phyloP scores from a whole-genome alignment of 768 basidiomycete species.

The Epithele typhae region DNA sequence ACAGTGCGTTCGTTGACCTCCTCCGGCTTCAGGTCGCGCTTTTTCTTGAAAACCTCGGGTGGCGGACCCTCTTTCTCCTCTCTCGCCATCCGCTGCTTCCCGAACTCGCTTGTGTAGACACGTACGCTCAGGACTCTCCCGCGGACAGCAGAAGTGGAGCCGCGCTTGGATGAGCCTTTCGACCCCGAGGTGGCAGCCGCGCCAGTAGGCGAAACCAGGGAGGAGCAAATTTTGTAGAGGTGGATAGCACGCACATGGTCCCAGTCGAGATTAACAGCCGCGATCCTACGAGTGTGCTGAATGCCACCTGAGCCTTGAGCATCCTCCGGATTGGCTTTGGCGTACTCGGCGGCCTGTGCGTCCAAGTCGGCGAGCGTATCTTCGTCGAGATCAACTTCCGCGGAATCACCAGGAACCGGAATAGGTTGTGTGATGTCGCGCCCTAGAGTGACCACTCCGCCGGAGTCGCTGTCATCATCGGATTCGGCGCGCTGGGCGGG shows the following conservation, averaged over 20 bases:
- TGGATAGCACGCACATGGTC: constrained; percentile 89
- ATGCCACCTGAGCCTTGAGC: constrained; percentile 36
- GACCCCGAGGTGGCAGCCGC: constrained; percentile 24
- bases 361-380: constrained; percentile 65
- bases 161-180: constrained; percentile 6
- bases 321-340: constrained; percentile 39
- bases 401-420: constrained; percentile 35
- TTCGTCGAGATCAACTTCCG: constrained; percentile 80
- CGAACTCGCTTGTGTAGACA: constrained; percentile 93
- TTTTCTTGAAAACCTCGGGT: constrained; percentile 68
- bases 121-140: constrained; percentile 75
- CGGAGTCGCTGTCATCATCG: constrained; percentile 44
- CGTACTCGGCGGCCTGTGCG: constrained; percentile 65
- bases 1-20: constrained; percentile 63
- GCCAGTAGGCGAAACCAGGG: constrained; percentile 63
- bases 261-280: constrained; percentile 97
- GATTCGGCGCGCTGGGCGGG: constrained; percentile 20
- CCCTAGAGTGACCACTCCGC: constrained; percentile 49
- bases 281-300: constrained; percentile 63
- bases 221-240: constrained; percentile 89
- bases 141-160: constrained; percentile 35
- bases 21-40: constrained; percentile 38
- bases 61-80: constrained; percentile 94
- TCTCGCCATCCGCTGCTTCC: constrained; percentile 75
- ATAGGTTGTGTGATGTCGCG: constrained; percentile 40